Evolutionary conservation across 371 early-diverging fungal species (phyloP).

Genomic region (Apophysomyces trapeziformis): DNA sequence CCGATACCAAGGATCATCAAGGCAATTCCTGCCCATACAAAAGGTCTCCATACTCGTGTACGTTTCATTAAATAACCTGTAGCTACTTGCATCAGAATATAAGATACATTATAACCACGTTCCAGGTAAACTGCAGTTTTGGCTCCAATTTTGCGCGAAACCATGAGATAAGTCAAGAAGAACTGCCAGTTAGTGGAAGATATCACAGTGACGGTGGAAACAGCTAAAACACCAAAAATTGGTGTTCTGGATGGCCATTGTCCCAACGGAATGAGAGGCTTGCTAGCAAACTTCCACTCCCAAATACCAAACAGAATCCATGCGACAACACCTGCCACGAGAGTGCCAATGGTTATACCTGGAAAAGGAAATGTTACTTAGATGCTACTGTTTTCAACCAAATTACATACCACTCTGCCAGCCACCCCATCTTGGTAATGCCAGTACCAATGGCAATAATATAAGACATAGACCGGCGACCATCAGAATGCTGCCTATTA

Average conservation of each 20-base stretch:
- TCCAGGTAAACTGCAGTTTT: conserved; percentile 34
- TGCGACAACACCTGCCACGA: conserved; percentile 7
- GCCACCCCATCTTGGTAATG: conserved; percentile 43
- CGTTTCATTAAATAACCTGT: conserved; percentile 43
- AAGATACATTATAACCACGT: conserved; percentile 43
- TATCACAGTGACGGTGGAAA: conserved; percentile 46
- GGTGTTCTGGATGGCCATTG: conserved; percentile 52
- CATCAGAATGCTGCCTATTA: conserved; percentile 46
- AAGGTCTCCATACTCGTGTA: conserved; percentile 45
- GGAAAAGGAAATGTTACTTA: neutral
- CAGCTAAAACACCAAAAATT: conserved; percentile 45
- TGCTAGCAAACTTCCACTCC: neutral
- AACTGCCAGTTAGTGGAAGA: conserved; percentile 46
- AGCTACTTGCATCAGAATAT: conserved; percentile 31
- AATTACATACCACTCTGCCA: conserved; percentile 29
- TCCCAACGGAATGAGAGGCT: conserved; percentile 19
- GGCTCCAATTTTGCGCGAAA: conserved; percentile 41
- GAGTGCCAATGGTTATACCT: conserved; percentile 7
- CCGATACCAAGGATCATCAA: conserved; percentile 48
- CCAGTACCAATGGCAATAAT: conserved; percentile 50
- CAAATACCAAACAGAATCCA: conserved; percentile 11
- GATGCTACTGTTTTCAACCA: too few relatives aligned
- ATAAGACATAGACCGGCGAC: conserved; percentile 45
- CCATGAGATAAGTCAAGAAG: conserved; percentile 45
- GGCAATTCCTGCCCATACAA: conserved; percentile 66